Percentiles rank a stretch among this genome's conserved stretches.
Evolutionary conservation across 148 eudicot genomes (phyloP).

Genomic region (Hydrangea macrophylla): DNA sequence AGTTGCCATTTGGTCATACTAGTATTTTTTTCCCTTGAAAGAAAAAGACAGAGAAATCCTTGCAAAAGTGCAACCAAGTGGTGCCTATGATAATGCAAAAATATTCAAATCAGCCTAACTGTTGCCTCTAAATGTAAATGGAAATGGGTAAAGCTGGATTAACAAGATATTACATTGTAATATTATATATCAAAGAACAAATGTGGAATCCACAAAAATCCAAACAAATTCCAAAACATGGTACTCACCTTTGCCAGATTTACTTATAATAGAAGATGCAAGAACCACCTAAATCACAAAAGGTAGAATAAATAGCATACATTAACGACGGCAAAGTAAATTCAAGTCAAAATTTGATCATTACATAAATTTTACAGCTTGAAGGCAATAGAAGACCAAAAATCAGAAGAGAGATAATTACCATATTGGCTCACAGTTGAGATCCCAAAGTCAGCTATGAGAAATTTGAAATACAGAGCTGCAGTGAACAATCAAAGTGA

Average conservation of each 20-base stretch:
- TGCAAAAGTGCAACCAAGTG: not conserved
- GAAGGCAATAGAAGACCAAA: not conserved
- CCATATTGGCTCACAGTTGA: not conserved
- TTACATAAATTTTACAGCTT: no score
- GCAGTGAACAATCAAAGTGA: not conserved
- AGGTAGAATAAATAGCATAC: not conserved
- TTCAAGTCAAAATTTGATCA: not conserved
- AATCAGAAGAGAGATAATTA: not conserved
- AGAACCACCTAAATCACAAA: slow-evolving; percentile 37
- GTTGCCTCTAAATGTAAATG: not conserved
- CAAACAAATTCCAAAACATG: not conserved
- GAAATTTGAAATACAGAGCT: not conserved
- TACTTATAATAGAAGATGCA: slow-evolving; percentile 42
- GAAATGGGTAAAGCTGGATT: not conserved
- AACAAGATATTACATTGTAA: not conserved
- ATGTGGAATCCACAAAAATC: not conserved
- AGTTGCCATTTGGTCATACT: no score
- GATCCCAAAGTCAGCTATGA: not conserved
- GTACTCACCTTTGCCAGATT: slow-evolving; percentile 44
- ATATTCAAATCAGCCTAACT: not conserved
- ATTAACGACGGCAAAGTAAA: not conserved
- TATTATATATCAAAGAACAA: not conserved
- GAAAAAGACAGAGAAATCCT: not conserved
- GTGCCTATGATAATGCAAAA: not conserved
- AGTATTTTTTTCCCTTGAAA: no score